Evolutionary conservation across 768 basidiomycete genomes (phyloP), one percentile per base, ranked within the genome.

Genomic region (Candolleomyces eurysporus): DNA sequence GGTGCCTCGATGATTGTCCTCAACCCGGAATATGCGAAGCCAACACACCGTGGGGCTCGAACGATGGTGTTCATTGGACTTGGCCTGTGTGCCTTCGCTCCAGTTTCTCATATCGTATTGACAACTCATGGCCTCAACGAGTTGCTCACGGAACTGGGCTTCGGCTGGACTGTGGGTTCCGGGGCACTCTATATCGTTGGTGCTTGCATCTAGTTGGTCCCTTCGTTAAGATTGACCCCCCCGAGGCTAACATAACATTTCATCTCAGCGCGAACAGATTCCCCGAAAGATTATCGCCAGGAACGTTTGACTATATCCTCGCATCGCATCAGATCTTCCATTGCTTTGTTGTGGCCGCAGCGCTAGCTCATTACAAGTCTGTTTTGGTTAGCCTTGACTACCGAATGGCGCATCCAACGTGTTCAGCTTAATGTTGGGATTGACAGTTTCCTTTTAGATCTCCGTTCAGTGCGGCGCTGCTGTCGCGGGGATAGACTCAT

Each of bases 291-390:
- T 75, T 87, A 63, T 76, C 79, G 7, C 92, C 92, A 5, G 92
- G 93, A 42, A 83, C 74, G 64, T 94, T 94, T 74, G 93, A 95
- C 75, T 81, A 83, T 67, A 82, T 92, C 67, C 82, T 87, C 59
- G 83, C 90, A 0, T 93, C 90, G 19, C 94, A 96, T 77, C 92
- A 96, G 73, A 90, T 96, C 66, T 96, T 97, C 73, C 95, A 96
- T 70, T 72, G 87, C 62, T 86, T 83, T 67, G 93, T 96, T 42
- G 78, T 93, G 58, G 73, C 87, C 26, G 91, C 89, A 10, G 90
- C 88, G 40, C 72, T 88, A 65, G 77, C 84, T 10, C 90, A 91
- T 65, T 92, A 88, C 74, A 72, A 74, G 40, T 74, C 78, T 65
- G 78, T 91, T 61, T 66, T 86, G 61, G 80, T 79, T 22, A 81